These are phyloP conservation scores for Grosmannia clavigera DNA, from an alignment of 2,329 filamentous ascomycete genomes.

Conservation along the genomic window DNA sequence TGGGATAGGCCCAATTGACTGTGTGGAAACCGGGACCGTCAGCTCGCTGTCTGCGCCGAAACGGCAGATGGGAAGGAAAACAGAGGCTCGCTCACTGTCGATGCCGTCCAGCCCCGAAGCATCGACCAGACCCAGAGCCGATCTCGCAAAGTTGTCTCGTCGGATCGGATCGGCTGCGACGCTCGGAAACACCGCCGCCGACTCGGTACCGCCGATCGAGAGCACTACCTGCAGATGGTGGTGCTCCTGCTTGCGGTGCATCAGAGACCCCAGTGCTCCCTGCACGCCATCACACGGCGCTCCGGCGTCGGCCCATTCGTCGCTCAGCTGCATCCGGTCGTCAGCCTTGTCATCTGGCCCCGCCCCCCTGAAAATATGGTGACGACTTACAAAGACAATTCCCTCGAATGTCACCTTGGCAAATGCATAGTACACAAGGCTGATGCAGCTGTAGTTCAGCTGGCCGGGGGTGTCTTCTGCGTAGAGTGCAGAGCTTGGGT, in stretches of 20 bases:
- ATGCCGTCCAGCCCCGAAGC: constrained; percentile 62
- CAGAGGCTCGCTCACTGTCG: constrained; percentile 45
- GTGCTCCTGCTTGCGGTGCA: constrained; percentile 58
- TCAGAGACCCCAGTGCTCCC: constrained; percentile 62
- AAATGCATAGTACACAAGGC: constrained; percentile 75
- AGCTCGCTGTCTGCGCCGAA: neutral
- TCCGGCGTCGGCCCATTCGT: constrained; percentile 64
- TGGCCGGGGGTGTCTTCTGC: constrained; percentile 59
- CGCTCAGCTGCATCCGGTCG: constrained; percentile 47
- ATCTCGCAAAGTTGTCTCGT: constrained; percentile 58
- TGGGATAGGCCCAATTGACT: constrained; percentile 77
- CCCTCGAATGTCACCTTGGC: constrained; percentile 62
- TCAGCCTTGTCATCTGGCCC: neutral
- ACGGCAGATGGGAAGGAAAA: neutral
- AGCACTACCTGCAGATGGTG: constrained; percentile 62
- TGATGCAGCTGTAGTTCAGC: constrained; percentile 64
- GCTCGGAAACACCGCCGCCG: constrained; percentile 52
- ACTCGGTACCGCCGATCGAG: constrained; percentile 59
- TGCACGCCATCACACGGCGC: constrained; percentile 59
- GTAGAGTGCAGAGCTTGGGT: constrained; percentile 69
- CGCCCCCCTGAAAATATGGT: too few relatives aligned
- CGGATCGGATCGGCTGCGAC: constrained; percentile 49
- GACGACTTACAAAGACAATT: constrained; percentile 55
- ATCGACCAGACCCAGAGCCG: constrained; percentile 54
- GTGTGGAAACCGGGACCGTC: neutral